These are phyloP conservation scores for Rhododendron williamsianum DNA, from an alignment of 148 eudicot species.

Conservation along the genomic window DNA sequence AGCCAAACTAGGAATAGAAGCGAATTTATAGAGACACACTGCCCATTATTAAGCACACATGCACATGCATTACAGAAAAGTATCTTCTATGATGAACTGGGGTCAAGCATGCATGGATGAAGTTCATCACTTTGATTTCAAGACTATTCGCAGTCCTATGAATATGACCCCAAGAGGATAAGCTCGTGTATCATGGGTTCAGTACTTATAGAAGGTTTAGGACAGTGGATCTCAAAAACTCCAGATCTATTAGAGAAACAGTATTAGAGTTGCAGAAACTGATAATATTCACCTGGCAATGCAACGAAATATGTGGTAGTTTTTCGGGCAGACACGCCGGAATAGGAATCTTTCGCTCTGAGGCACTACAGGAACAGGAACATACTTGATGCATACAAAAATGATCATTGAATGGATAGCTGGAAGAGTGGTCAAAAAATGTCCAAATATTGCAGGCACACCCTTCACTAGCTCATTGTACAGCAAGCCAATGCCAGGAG, in stretches of 20 bases:
- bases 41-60: neutral
- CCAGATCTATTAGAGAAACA: conserved; percentile 1
- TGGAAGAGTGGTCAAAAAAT: conserved; percentile 84
- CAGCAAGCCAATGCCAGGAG: conserved; percentile 96
- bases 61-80: neutral
- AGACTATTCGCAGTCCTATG: neutral
- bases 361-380: conserved; percentile 86
- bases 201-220: neutral
- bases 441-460: conserved; percentile 92
- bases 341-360: conserved; percentile 90
- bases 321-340: conserved; percentile 85
- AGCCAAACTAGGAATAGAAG: neutral
- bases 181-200: neutral
- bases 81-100: neutral
- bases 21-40: neutral
- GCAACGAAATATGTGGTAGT: conserved; percentile 96
- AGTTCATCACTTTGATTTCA: neutral
- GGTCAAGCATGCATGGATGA: neutral
- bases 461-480: conserved; percentile 95
- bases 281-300: conserved; percentile 63
- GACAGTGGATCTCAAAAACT: neutral
- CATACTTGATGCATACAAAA: conserved; percentile 89
- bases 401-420: conserved; percentile 98
- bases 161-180: neutral
- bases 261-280: conserved; percentile 3